phyloP scores from a whole-genome alignment of 441 rosid species.

The Geranium incanum region DNA sequence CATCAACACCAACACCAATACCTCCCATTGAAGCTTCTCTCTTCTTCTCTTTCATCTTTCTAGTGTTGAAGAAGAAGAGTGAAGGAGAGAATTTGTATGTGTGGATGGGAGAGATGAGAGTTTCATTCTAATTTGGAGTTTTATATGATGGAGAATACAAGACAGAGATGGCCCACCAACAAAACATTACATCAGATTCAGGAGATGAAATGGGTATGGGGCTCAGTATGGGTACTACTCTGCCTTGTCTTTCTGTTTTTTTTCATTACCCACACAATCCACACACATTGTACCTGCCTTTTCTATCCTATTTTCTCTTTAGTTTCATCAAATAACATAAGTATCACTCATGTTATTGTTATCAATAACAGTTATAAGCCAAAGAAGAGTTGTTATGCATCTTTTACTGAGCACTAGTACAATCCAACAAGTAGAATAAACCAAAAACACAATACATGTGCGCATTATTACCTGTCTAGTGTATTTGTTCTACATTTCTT shows the following conservation, averaged over 20 bases:
- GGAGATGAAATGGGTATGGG: background rate
- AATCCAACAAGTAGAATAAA: too few relatives aligned
- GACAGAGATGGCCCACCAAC: background rate
- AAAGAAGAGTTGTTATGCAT: too few relatives aligned
- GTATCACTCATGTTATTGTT: too few relatives aligned
- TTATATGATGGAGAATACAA: background rate
- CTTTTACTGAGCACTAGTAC: too few relatives aligned
- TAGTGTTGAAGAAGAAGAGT: conserved; percentile 11
- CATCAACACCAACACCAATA: background rate
- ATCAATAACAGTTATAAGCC: too few relatives aligned
- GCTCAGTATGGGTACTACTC: background rate
- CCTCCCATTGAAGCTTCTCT: conserved; percentile 28
- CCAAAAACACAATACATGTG: background rate
- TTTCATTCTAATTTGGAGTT: background rate
- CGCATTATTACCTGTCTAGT: too few relatives aligned
- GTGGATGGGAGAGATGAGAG: background rate
- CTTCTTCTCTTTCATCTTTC: conserved; percentile 45
- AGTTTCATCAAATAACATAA: too few relatives aligned
- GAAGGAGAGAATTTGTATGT: background rate
- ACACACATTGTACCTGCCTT: background rate
- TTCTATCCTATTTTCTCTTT: background rate
- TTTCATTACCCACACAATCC: background rate
- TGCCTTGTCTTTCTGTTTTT: background rate
- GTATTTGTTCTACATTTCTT: too few relatives aligned
- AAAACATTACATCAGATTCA: background rate